Evolutionary conservation across 73 alveolate species (phyloP), one percentile per base, ranked within the genome.

Genomic region (Paramecium caudatum): DNA sequence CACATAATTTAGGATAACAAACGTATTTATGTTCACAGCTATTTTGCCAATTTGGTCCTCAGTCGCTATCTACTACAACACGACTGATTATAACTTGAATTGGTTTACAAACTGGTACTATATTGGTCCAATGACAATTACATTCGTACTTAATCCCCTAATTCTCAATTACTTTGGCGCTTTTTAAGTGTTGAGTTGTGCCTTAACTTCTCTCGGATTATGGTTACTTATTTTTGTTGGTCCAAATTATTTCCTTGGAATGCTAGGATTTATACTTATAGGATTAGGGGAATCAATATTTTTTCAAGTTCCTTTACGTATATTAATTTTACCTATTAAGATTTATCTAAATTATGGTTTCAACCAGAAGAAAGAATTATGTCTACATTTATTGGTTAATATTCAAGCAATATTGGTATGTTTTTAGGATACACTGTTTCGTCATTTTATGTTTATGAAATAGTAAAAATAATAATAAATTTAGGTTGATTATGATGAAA

Each of bases 11-110:
- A 55, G 80, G 30, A 23, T 55, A 21, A 27, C 80, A 55, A 55
- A 55, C 30, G 30, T 55, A 10, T 23, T 55, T 17, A 55, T 55
- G 80, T 55, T 55, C n/a, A 55, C 80, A 55, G 80, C 46, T 9
- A 2, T 55, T 27, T 23, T 49, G 21, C 84, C 84, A 34, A 68
- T 68, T 68, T 68, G 84, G 84, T 68, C 84, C 19, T 15, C 19
- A 34, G 84, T 37, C 34, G 84, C 84, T 49, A 34, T 37, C 2
- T 68, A 68, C 37, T 68, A 68, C 34, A 23, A 23, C 16, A 37
- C 50, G 17, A 34, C 84, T 68, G 47, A 32, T 32, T 32, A 68
- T 34, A 43, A 68, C 37, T 68, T 68, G 37, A 68, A 68, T 33
- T 68, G 84, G 84, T 68, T 68, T 13, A 7, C 50, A 34, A 68